phyloP scores from a whole-genome alignment of 2,329 filamentous ascomycete species.

The Hypoxylon sp. region DNA sequence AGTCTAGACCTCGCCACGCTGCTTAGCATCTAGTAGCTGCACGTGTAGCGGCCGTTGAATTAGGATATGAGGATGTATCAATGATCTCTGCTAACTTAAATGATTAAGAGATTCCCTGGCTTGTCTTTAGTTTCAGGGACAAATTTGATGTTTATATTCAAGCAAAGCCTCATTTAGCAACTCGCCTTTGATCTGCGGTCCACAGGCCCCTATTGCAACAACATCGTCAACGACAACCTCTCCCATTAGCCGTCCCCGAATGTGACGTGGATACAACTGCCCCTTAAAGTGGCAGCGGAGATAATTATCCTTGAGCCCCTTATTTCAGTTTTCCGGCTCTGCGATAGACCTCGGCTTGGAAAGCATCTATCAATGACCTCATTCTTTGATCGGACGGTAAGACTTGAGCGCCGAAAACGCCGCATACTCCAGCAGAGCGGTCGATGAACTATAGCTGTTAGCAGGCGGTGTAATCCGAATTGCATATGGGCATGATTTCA shows the following conservation, averaged over 20 bases:
- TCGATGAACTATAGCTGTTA: conserved; percentile 52
- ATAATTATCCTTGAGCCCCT: not conserved
- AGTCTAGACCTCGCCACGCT: conserved; percentile 2
- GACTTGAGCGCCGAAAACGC: conserved; percentile 61
- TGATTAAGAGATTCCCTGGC: not conserved
- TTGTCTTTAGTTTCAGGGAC: not conserved
- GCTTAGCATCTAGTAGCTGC: not conserved
- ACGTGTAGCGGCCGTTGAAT: not conserved
- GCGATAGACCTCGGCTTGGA: conserved; percentile 60
- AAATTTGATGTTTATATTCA: not conserved
- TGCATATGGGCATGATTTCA: conserved; percentile 37
- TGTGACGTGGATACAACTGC: no score
- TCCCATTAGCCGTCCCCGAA: no score
- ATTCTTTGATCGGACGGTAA: conserved; percentile 58
- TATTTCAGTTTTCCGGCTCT: conserved; percentile 40
- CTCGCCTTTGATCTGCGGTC: not conserved
- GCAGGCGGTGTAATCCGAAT: conserved; percentile 28
- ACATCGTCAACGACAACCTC: no score
- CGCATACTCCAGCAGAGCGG: conserved; percentile 58
- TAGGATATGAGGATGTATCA: not conserved
- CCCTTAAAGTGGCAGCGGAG: not conserved
- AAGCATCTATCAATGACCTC: conserved; percentile 56
- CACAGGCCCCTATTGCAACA: no score
- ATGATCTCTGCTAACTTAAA: not conserved
- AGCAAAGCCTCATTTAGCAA: not conserved